phyloP scores from a whole-genome alignment of 495 filamentous ascomycete genomes.

The Neurospora sp. region DNA sequence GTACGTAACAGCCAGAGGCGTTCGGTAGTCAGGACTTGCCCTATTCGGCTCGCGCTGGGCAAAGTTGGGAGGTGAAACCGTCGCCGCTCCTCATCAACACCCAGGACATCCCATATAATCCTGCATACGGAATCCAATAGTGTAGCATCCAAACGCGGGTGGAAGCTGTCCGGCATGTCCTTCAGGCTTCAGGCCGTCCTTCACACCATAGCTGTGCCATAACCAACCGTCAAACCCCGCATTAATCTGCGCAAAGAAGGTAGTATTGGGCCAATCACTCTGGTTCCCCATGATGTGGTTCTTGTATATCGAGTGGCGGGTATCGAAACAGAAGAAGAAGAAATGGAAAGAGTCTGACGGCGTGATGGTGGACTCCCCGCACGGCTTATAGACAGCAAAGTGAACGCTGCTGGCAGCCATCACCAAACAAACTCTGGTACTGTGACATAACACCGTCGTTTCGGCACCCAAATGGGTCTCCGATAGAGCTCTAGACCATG shows the following conservation, averaged over 20 bases:
- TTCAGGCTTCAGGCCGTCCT: neutral
- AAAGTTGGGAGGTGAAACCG: neutral
- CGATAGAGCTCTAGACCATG: neutral
- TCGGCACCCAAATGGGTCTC: neutral
- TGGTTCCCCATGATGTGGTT: neutral
- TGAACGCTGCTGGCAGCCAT: neutral
- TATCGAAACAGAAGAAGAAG: neutral
- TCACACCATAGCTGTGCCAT: neutral
- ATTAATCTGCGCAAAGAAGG: neutral
- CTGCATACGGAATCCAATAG: neutral
- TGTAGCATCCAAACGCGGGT: neutral
- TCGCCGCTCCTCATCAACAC: neutral
- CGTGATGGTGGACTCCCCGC: neutral
- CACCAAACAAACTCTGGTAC: neutral
- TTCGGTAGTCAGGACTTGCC: neutral
- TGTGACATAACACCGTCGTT: neutral
- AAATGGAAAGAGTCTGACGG: neutral
- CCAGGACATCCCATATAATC: neutral
- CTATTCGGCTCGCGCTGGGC: neutral
- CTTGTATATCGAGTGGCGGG: neutral
- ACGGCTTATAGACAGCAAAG: neutral
- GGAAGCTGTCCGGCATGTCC: neutral
- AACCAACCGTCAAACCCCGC: neutral
- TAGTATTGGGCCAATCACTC: neutral
- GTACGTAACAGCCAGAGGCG: constrained; percentile 1